A percentile compares a stretch with the other conserved stretches of the same genome.
Conservation (phyloP, 345 rosid species). For the Aquilaria yunnanensis region DNA sequence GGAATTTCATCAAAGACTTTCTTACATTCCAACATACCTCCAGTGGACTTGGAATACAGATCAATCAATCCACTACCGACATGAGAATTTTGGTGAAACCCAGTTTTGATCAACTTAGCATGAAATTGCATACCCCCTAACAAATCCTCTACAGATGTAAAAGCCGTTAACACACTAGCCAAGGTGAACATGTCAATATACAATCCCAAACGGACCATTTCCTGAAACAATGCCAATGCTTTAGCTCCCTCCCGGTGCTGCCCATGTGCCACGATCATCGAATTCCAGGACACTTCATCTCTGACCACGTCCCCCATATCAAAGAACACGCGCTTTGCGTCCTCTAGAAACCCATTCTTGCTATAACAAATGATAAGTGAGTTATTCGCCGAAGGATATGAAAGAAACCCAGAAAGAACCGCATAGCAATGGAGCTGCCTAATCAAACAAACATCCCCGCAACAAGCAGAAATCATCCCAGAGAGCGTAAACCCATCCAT, state of each 20-base stretch:
- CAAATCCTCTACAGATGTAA: constrained; percentile 48
- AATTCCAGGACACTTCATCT: constrained; percentile 92
- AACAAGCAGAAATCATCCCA: constrained; percentile 57
- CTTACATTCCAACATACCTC: constrained; percentile 39
- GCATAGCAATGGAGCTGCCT: constrained; percentile 63
- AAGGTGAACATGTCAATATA: constrained; percentile 68
- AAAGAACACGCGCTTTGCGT: constrained; percentile 52
- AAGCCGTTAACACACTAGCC: constrained; percentile 76
- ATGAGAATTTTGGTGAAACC: constrained; percentile 66
- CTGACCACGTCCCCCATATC: constrained; percentile 47
- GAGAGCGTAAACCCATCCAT: constrained; percentile 80
- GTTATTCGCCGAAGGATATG: constrained; percentile 68
- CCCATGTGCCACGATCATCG: constrained; percentile 86
- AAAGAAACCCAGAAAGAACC: constrained; percentile 52
- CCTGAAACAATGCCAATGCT: constrained; percentile 62
- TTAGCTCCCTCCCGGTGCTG: constrained; percentile 66
- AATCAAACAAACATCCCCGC: constrained; percentile 36
- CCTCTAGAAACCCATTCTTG: constrained; percentile 54
- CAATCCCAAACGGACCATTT: constrained; percentile 51
- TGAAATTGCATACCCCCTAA: constrained; percentile 79
- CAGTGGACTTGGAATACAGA: constrained; percentile 75
- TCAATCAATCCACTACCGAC: constrained; percentile 90
- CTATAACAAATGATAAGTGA: constrained; percentile 60
- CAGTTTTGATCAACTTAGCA: constrained; percentile 52
- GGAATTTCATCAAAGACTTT: constrained; percentile 69